Evolutionary conservation across 352 stramenopile species (phyloP).

Genomic region (Blastocystis sp.): DNA sequence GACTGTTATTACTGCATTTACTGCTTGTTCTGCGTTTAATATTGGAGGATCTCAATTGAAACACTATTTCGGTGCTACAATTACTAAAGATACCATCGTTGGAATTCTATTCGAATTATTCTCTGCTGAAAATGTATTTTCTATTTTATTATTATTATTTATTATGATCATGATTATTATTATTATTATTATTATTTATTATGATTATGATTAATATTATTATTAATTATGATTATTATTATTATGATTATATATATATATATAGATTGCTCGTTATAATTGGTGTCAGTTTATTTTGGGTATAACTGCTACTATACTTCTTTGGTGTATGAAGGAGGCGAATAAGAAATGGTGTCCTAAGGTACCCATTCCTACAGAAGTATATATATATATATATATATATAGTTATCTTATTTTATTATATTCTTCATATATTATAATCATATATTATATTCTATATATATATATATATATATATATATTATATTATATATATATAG

Average conservation of each 20-base stretch:
- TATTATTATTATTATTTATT: neutral
- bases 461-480: neutral
- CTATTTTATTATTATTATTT: neutral
- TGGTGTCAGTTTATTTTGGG: constrained; percentile 34
- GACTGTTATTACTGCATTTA: constrained; percentile 42
- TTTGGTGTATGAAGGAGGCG: constrained; percentile 27
- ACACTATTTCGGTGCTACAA: constrained; percentile 27
- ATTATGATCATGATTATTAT: neutral
- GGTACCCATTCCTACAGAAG: constrained; percentile 20
- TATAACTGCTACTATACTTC: constrained; percentile 4
- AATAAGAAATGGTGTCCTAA: constrained; percentile 36
- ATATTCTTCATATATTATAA: too few species aligned
- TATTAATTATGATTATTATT: constrained; percentile 9
- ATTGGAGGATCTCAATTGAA: constrained; percentile 43
- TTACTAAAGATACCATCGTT: neutral
- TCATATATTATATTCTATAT: too few species aligned
- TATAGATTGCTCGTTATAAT: constrained; percentile 10
- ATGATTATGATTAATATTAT: neutral
- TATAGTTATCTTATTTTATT: neutral
- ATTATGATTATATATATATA: constrained; percentile 20
- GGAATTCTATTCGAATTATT: too few species aligned
- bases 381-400: neutral
- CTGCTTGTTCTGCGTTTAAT: constrained; percentile 41
- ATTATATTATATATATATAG: constrained; percentile 32
- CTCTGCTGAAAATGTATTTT: constrained; percentile 5